Percentiles rank a stretch among this genome's conserved stretches.
phyloP scores from a whole-genome alignment of 305 asterid species.

The Rubia peregrina region DNA sequence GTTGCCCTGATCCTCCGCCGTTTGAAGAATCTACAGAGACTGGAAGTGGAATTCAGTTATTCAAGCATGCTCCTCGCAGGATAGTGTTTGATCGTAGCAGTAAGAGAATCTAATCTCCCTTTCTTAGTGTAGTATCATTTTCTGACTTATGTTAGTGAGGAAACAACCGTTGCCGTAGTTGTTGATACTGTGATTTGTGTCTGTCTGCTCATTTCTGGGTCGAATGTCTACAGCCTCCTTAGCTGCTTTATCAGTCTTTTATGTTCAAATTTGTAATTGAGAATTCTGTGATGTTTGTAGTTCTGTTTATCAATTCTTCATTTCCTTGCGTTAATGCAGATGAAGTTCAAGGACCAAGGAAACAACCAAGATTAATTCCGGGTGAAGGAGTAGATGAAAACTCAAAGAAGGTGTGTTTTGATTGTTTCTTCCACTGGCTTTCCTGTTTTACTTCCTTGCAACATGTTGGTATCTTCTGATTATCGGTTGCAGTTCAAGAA shows the following conservation, averaged over 20 bases:
- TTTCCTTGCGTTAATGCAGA: slow-evolving; percentile 26
- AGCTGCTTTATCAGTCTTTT: background rate
- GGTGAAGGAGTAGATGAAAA: slow-evolving; percentile 59
- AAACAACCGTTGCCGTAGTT: no score
- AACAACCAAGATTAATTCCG: slow-evolving; percentile 63
- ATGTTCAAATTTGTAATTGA: background rate
- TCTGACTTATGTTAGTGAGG: no score
- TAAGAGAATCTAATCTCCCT: slow-evolving; percentile 17
- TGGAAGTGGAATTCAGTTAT: slow-evolving; percentile 66
- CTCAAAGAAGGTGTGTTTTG: slow-evolving; percentile 47
- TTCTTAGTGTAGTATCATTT: background rate
- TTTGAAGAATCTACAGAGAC: slow-evolving; percentile 30
- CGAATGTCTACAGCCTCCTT: background rate
- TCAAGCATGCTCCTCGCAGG: slow-evolving; percentile 65
- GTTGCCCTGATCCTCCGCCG: slow-evolving; percentile 17
- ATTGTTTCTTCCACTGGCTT: background rate
- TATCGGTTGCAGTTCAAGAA: slow-evolving; percentile 42
- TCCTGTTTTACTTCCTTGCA: background rate
- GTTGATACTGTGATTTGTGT: background rate
- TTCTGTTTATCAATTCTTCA: background rate
- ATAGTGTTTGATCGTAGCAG: slow-evolving; percentile 57
- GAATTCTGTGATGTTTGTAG: background rate
- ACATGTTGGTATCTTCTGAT: background rate
- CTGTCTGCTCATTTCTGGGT: background rate
- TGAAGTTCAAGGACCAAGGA: slow-evolving; percentile 51